Evolutionary conservation across 164 flowering plant genomes (phyloP), one percentile per base, ranked within the genome.

Genomic region (Echeveria elegans): DNA sequence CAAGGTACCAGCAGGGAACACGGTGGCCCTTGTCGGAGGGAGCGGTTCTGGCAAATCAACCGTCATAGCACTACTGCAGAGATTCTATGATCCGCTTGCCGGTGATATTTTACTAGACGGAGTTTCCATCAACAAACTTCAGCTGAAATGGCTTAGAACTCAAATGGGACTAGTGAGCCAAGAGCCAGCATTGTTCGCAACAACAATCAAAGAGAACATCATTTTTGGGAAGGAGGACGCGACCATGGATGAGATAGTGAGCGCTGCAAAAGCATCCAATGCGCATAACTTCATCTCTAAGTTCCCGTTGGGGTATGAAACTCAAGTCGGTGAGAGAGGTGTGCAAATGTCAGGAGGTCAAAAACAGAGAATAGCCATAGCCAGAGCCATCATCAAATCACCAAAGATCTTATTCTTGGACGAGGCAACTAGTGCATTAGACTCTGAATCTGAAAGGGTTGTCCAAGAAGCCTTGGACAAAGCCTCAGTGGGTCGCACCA

Each of bases 21-120:
- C 96, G 0, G 82, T 88, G 72, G 98, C 96, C 5, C 70, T 93
- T 45, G 98, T 93, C 16, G 98, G 98, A 0, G 83, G 85, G 10
- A 88, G 96, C 66, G 97, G 97, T 0, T 93, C 97, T 0, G 97
- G 97, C n/a, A 93, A 90, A 69, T 90, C 98, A 2, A 90, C 96
- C 0, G 86, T 76, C 14, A 76, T 90, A 10, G 70, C 89, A 4
- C 73, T 93, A 26, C 41, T 92, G 70, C 87, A 90, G 52, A 79
- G 98, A 47, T 90, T 88, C 70, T 92, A 90, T 69, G 89, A 86
- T 64, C 96, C 92, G 32, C 71, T 82, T 21, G 81, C 79, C 0
- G 97, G 98, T 9, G 85, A 88, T 37, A 83, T 92, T 26, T 65
- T 78, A 2, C 69, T 92, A 2, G 97, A 87, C 66, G 96, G 96